Conservation (phyloP, 169 alveolate genomes). For the Plasmodium inui region DNA sequence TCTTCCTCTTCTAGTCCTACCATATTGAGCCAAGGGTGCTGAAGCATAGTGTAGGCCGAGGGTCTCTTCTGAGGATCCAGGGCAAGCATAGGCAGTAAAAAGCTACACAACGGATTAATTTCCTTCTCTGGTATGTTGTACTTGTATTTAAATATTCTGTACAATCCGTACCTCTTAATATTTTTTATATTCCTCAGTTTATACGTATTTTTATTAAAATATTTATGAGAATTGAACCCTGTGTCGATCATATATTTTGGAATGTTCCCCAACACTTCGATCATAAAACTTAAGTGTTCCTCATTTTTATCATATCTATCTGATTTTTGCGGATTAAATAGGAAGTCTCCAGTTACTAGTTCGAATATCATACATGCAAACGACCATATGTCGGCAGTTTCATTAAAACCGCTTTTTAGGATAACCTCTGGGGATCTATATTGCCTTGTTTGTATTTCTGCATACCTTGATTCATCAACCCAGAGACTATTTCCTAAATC, state of each 20-base stretch:
- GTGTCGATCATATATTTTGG: constrained; percentile 90
- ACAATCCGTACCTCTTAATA: constrained; percentile 85
- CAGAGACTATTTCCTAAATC: constrained; percentile 99
- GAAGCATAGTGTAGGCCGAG: constrained; percentile 91
- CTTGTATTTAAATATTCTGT: constrained; percentile 89
- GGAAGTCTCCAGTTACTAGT: constrained; percentile 97
- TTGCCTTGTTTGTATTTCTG: constrained; percentile 97
- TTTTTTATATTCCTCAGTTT: constrained; percentile 74
- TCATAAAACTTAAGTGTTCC: constrained; percentile 84
- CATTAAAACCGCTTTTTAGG: constrained; percentile 94
- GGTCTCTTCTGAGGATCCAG: constrained; percentile 92
- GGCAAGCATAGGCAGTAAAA: constrained; percentile 90
- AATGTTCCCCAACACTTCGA: constrained; percentile 93
- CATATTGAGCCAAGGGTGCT: constrained; percentile 93
- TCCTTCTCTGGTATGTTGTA: constrained; percentile 88
- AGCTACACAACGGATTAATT: constrained; percentile 87
- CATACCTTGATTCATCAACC: constrained; percentile 96
- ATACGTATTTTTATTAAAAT: constrained; percentile 35
- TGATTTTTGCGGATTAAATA: constrained; percentile 96
- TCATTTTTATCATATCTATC: constrained; percentile 82
- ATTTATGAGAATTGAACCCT: constrained; percentile 84
- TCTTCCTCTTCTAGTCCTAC: constrained; percentile 41
- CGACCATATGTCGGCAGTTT: constrained; percentile 98
- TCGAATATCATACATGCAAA: constrained; percentile 98
- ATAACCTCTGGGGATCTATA: constrained; percentile 99